Evolutionary conservation across 1,139 yeast genomes (phyloP), one percentile per base, ranked within the genome.

Genomic region (Spathaspora jeffriesii): DNA sequence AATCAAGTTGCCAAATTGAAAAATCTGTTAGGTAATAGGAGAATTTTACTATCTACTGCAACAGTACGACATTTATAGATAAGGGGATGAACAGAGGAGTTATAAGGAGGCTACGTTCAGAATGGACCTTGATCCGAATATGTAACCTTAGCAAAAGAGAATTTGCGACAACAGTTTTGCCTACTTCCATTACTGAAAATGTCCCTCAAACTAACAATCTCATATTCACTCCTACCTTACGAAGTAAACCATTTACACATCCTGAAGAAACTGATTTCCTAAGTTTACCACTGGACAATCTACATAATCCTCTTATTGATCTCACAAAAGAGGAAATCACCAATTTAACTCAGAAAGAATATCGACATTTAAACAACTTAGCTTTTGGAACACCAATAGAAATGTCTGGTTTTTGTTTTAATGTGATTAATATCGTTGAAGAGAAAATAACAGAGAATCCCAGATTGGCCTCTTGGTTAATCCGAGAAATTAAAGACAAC

Each of bases 251-350:
- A 32, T 50, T 45, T 27, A 40, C 46, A 11, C 42, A 41, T n/a
- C 25, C 42, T 18, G 5, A 17, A 18, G 32, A 27, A 7, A 31
- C 10, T 20, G 22, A 42, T 9, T 30, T 44, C 2, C 27, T 46
- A 4, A 45, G 47, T 4, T 37, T 61, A 28, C 58, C 65, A 2
- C 37, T 47, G 34, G 62, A 64, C 43, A 54, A 65, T 1, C 60
- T 56, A 48, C 70, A 72, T 6, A 71, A 71, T 45, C 78, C 79
- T 4, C 56, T 73, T 27, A 63, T 60, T 43, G 47, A 56, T 11
- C 63, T 71, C 68, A 42, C 59, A 10, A 63, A 64, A 45, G 57
- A 56, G 0, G 65, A 68, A 36, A 52, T 73, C 1, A 25, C 60
- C 11, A 43, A 43, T 1, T 59, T 73, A n/a, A 51, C 53, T 10